These are phyloP conservation scores for Ilex aquifolium DNA, from an alignment of 257 asterid genomes.

Conservation along the genomic window DNA sequence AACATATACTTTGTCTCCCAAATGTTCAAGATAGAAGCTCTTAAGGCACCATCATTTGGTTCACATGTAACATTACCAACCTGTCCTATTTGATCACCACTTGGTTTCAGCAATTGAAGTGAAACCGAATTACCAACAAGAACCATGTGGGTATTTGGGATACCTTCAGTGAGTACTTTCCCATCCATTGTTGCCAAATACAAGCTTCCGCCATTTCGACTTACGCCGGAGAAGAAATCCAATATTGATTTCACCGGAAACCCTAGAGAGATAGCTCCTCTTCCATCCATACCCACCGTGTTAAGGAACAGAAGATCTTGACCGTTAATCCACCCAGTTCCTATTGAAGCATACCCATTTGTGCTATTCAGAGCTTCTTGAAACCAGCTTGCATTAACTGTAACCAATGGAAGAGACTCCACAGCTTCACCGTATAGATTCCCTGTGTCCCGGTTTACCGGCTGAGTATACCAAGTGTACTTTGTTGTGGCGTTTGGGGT, in stretches of 20 bases:
- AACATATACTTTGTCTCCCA: conserved; percentile 24
- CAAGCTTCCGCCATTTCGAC: conserved; percentile 29
- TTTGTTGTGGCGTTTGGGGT: conserved; percentile 2
- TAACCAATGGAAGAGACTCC: conserved; percentile 10
- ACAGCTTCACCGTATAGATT: conserved; percentile 28
- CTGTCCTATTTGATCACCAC: conserved; percentile 17
- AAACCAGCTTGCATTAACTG: conserved; percentile 31
- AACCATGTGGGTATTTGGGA: conserved; percentile 29
- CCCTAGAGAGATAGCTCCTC: conserved; percentile 39
- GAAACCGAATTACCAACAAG: conserved; percentile 18
- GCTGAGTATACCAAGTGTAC: conserved; percentile 39
- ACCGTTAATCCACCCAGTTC: conserved; percentile 31
- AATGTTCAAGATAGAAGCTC: conserved; percentile 18
- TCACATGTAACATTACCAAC: conserved; percentile 30
- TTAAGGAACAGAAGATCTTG: conserved; percentile 22
- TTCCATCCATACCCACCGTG: conserved; percentile 22
- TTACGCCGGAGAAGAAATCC: conserved; percentile 20
- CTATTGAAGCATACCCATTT: conserved; percentile 36
- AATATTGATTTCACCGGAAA: conserved; percentile 24
- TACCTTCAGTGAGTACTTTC: no score
- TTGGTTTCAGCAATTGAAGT: conserved; percentile 13
- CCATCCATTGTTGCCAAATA: conserved; percentile 46
- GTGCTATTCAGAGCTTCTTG: conserved; percentile 25
- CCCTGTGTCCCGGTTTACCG: conserved; percentile 33
- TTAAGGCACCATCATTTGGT: background rate